A percentile compares a stretch with the other conserved stretches of the same genome.
Conservation (phyloP, 2,329 filamentous ascomycete species). For the Dactylellina parvicollis region DNA sequence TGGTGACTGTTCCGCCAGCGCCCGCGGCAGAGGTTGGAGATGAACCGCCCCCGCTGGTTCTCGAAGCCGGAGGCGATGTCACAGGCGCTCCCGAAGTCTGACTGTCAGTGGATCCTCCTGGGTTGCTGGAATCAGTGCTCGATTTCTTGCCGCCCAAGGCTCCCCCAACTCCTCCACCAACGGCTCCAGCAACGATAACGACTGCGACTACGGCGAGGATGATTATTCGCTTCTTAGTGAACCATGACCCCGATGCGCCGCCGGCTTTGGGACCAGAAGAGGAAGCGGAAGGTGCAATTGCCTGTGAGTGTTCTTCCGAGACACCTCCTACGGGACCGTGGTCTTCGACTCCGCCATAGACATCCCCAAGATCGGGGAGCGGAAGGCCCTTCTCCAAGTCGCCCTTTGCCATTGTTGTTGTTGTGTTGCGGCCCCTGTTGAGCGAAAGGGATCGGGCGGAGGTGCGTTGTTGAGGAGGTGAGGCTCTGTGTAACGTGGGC, state of each 20-base stretch:
- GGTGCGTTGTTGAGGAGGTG: conserved; percentile 26
- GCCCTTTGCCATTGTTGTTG: conserved; percentile 32
- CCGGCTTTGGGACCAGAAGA: conserved; percentile 15
- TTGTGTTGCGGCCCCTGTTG: conserved; percentile 7
- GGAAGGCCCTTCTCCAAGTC: conserved; percentile 26
- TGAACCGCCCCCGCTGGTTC: neutral
- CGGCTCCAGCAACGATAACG: conserved; percentile 39
- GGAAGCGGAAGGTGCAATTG: conserved; percentile 24
- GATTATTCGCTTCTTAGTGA: conserved; percentile 51
- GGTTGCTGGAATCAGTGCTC: neutral
- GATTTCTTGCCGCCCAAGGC: conserved; percentile 35
- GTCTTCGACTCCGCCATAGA: conserved; percentile 49
- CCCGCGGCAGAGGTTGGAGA: neutral
- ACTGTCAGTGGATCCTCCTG: neutral
- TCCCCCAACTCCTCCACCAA: conserved; percentile 42
- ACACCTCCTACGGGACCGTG: conserved; percentile 20
- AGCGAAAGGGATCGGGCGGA: neutral
- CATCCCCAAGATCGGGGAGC: conserved; percentile 39
- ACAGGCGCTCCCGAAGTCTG: neutral
- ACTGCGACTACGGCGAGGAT: conserved; percentile 44
- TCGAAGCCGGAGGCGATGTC: conserved; percentile 5
- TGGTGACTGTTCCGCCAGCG: conserved; percentile 6
- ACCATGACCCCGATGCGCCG: conserved; percentile 29
- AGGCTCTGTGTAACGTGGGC: conserved; percentile 23
- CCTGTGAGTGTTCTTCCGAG: conserved; percentile 11